Conservation (phyloP, 1,139 yeast genomes). For the Scheffersomyces stambukii region DNA sequence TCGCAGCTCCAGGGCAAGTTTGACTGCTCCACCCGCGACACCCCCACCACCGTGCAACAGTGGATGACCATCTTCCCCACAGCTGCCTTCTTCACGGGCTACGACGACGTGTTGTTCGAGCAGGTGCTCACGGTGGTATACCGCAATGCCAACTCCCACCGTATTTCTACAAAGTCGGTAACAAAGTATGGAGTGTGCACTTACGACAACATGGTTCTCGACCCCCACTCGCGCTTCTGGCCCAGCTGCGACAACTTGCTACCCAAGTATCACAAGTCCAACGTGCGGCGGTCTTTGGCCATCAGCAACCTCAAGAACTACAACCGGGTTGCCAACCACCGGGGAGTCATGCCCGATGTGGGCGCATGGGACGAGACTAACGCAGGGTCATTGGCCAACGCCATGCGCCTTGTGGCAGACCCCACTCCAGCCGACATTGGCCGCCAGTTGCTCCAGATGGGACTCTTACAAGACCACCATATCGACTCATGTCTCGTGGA, state of each 20-base stretch:
- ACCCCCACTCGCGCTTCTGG: constrained; percentile 61
- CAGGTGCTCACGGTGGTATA: constrained; percentile 51
- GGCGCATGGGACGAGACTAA: constrained; percentile 64
- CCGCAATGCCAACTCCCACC: constrained; percentile 40
- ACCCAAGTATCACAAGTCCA: constrained; percentile 45
- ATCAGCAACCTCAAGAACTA: constrained; percentile 67
- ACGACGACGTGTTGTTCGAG: constrained; percentile 50
- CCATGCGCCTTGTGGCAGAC: constrained; percentile 46
- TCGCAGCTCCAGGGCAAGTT: constrained; percentile 18
- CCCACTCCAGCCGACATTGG: constrained; percentile 59
- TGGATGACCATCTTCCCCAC: constrained; percentile 43
- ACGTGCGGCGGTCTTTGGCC: constrained; percentile 73
- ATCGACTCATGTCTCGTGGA: constrained; percentile 62
- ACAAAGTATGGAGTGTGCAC: constrained; percentile 69
- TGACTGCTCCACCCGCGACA: constrained; percentile 10
- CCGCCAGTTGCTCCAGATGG: constrained; percentile 42
- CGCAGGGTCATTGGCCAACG: constrained; percentile 70
- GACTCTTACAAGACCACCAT: constrained; percentile 54
- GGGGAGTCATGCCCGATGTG: constrained; percentile 15
- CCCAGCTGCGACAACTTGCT: constrained; percentile 74
- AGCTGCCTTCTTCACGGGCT: constrained; percentile 55
- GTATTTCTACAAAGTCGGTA: constrained; percentile 57
- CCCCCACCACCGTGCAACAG: constrained; percentile 14
- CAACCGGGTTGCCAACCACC: constrained; percentile 45
- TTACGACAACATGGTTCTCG: constrained; percentile 58